Base-by-base conservation (phyloP, 2,329 filamentous ascomycete genomes). In the Diaporthe sp. region DNA sequence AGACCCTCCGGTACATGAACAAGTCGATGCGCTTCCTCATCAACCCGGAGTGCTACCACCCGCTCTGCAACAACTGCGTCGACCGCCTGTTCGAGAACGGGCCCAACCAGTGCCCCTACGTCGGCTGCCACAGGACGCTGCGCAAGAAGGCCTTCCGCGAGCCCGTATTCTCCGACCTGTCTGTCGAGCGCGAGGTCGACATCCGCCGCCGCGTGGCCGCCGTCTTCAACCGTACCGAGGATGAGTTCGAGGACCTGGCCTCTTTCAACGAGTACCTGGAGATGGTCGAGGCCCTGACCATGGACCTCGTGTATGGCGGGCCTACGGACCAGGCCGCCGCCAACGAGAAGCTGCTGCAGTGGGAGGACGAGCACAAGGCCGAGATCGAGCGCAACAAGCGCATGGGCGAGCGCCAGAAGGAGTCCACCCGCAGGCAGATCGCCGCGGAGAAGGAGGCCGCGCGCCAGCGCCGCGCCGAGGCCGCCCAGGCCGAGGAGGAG, bases 1-100 rank as follows among this genome's bases (percentile, higher is more conserved):
- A 98, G 86, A 97, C 95, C 76, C 95, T 94, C 76, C 94, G 95
- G 78, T 98, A 98, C 88, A 93, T 98, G 81, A 98, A 98, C 88
- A 93, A 92, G 77, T 93, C 95, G 86, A 96, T 99, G 91, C 91
- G 93, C 78, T 98, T 99, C 86, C 94, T 97, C 80, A 96, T 99
- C 87, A 98, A 98, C 84, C 95, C 96, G 12, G 95, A 98, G 88
- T 99, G 97, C 90, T 99, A 99, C 88, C 97, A 99, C 88, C 95
- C 95, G 80, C 98, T 99, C 95, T 99, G 97, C 88, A 94, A 95
- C 84, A 96, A 94, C 75, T 99, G 97, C 87, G 96, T 98, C 57
- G 94, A 96, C 85, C 94, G 96, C 74, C 94, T 98, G 80, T 99
- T 98, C 89, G 94, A 94, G 49, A 93, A 95, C 73, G 97, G 97